Evolutionary conservation across 305 asterid genomes (phyloP).

Genomic region (Fraxinus nigra): DNA sequence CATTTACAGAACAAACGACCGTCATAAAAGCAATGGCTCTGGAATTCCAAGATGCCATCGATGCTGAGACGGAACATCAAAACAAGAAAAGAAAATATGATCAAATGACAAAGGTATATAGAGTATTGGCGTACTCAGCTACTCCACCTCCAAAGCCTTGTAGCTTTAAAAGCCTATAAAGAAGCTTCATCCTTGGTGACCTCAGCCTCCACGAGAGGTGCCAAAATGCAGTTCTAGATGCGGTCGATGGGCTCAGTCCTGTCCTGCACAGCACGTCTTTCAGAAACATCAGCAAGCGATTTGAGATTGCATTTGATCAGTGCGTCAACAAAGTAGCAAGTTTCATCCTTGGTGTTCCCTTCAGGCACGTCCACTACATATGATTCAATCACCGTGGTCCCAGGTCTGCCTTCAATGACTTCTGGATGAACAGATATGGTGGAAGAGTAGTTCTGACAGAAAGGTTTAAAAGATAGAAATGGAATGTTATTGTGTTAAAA

Average conservation of each 20-base stretch:
- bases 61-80: slow-evolving; percentile 6
- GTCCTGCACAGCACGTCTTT: slow-evolving; percentile 70
- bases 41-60: slow-evolving; percentile 18
- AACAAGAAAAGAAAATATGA: background rate
- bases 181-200: slow-evolving; percentile 55
- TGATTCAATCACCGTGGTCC: slow-evolving; percentile 69
- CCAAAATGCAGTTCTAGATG: slow-evolving; percentile 22
- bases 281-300: slow-evolving; percentile 71
- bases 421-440: slow-evolving; percentile 69
- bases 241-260: slow-evolving; percentile 49
- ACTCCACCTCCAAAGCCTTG: slow-evolving; percentile 48
- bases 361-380: slow-evolving; percentile 82
- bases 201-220: slow-evolving; percentile 23
- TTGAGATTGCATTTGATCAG: slow-evolving; percentile 72
- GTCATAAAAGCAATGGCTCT: slow-evolving; percentile 32
- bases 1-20: slow-evolving; percentile 6
- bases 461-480: background rate
- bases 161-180: slow-evolving; percentile 25
- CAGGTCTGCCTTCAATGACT: slow-evolving; percentile 69
- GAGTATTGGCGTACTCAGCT: slow-evolving; percentile 28
- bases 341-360: slow-evolving; percentile 81
- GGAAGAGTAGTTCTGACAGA: slow-evolving; percentile 74
- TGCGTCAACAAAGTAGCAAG: slow-evolving; percentile 77
- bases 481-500: slow-evolving; percentile 9
- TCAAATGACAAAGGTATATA: slow-evolving; percentile 14